Base-by-base conservation (phyloP, 495 filamentous ascomycete genomes). In the Neurospora pannonica region DNA sequence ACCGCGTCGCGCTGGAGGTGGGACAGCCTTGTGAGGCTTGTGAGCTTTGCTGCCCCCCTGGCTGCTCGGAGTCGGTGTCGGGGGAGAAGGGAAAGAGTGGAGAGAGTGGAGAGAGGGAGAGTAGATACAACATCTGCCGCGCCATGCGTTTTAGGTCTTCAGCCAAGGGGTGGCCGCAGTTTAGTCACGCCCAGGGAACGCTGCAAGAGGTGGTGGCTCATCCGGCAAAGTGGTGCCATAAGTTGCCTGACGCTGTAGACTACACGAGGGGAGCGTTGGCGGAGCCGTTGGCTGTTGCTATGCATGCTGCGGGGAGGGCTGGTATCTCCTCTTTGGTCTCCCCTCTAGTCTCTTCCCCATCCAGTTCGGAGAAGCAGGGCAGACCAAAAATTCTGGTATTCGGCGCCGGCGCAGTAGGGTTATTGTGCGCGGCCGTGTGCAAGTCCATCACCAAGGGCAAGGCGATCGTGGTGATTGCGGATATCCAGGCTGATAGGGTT, bases 111-210 rank as follows among this genome's bases (percentile, higher is more conserved):
- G n/a, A n/a, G n/a, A n/a, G 31, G 31, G 31, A 37, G 34, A 37
- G 36, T 1, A 86, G 93, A 71, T 96, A 97, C 81, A 97, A 97
- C 81, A 92, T 97, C 83, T 97, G 94, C 86, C 85, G 86, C n/a
- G 81, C 83, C 11, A 91, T 97, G 89, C 85, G 84, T 70, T 97
- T 97, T 83, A 86, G 93, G 69, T 91, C 89, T 78, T 93, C 90
- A 69, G 94, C 93, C 19, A 95, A 94, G 83, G 54, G 54, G 6
- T 67, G 54, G 54, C 54, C 54, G 15, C 82, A 85, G 38, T 91
- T 90, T 81, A 92, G 93, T 4, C 93, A 97, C 77, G 86, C 89
- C 28, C 93, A 97, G 83, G 93, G 94, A 19, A 97, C 93, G 15
- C 84, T 97, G 70, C 93, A 95, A 85, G 90, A 92, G 74, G 85